A percentile compares a stretch with the other conserved stretches of the same genome.
phyloP scores from a whole-genome alignment of 2,329 filamentous ascomycete genomes.

The Paramyrothecium sp. region DNA sequence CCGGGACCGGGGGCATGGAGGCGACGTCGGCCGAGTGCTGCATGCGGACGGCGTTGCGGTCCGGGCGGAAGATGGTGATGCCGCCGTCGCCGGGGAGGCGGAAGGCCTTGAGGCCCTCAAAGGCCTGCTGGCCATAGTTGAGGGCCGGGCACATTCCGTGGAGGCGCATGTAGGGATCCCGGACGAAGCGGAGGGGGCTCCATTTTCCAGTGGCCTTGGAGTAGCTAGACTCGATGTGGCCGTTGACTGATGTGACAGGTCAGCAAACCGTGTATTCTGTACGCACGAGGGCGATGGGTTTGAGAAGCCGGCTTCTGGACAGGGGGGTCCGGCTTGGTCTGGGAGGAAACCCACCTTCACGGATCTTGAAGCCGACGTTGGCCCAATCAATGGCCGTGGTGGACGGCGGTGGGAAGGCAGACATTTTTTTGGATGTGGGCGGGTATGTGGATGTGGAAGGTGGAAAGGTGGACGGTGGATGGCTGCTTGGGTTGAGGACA shows the following conservation, averaged over 20 bases:
- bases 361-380: slow-evolving; percentile 88
- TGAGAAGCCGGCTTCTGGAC: background rate
- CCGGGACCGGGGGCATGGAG: slow-evolving; percentile 78
- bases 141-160: slow-evolving; percentile 94
- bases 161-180: slow-evolving; percentile 80
- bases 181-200: slow-evolving; percentile 75
- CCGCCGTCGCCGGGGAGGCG: slow-evolving; percentile 65
- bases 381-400: slow-evolving; percentile 88
- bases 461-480: no score
- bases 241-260: slow-evolving; percentile 70
- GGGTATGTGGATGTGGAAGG: background rate
- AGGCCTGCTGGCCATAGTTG: slow-evolving; percentile 97
- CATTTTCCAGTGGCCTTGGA: slow-evolving; percentile 72
- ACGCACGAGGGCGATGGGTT: no score
- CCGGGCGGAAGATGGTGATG: slow-evolving; percentile 86
- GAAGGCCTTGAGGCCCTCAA: slow-evolving; percentile 98
- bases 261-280: no score
- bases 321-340: background rate
- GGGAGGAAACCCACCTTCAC: slow-evolving; percentile 63
- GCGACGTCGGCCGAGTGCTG: slow-evolving; percentile 81
- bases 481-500: no score
- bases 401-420: slow-evolving; percentile 71
- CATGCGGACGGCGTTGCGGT: slow-evolving; percentile 80
- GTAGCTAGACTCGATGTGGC: slow-evolving; percentile 88
- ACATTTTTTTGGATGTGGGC: slow-evolving; percentile 31